Base-by-base conservation (phyloP, 371 early-diverging fungal genomes). In the Coemansia sp. region DNA sequence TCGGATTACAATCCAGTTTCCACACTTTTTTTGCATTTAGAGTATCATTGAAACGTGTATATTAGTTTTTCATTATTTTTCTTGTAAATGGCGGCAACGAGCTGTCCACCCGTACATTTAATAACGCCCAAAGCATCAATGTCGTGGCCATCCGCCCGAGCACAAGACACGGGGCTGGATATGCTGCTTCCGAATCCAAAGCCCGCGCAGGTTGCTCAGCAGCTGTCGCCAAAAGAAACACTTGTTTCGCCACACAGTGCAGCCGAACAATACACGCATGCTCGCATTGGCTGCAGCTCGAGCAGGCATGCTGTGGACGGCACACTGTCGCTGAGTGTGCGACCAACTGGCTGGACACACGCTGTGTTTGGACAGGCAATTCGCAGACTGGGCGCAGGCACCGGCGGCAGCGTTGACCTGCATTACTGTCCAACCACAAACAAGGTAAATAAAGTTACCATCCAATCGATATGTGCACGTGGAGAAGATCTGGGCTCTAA, bases 301-400 rank as follows among this genome's bases (percentile, higher is more conserved):
- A 24, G 29, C 7, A 60, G n/a, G 11, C 29, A 67, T 23, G 75
- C 75, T 1, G 67, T 75, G n/a, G 75, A 75, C 13, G 72, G 75
- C 40, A 70, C 71, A 6, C 68, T 75, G 60, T 67, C 67, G 39
- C 44, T 75, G 53, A 63, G 64, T 17, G 23, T 76, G 3, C 53
- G 73, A 26, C 72, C 72, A 0, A 26, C 69, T 9, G 77, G 77
- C 32, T 76, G 73, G 69, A 72, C 73, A 15, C 40, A 39, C 8
- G 6, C 24, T 19, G 40, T 48, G 40, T 54, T 72, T 46, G 77
- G 77, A 3, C 53, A 44, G 5, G 64, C 69, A 21, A 59, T 76
- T 8, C 64, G 59, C 32, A 32, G 61, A n/a, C 51, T 76, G 54
- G 77, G 77, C 13, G 77, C 73, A 15, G 77, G 77, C 12, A 76